phyloP scores from a whole-genome alignment of 164 flowering plant species.

The Liriodendron chinense region DNA sequence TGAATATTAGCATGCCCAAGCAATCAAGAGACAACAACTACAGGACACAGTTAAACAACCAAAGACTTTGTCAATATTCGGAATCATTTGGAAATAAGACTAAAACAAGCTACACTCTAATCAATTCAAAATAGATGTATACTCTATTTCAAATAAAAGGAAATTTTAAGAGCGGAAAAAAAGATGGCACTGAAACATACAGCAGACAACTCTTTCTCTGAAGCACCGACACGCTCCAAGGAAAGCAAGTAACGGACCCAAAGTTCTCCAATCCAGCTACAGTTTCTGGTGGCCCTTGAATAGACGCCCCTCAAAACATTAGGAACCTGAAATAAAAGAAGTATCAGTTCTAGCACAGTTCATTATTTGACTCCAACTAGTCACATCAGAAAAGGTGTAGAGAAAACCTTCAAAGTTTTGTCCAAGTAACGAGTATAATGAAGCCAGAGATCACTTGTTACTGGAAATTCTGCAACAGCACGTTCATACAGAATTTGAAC shows the following conservation, averaged over 20 bases:
- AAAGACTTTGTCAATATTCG: too few species aligned
- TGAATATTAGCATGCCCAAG: background rate
- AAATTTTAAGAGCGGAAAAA: background rate
- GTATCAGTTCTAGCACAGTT: background rate
- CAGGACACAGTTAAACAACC: too few species aligned
- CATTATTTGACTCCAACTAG: background rate
- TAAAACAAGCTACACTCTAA: background rate
- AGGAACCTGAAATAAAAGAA: conserved; percentile 47
- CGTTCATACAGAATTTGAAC: conserved; percentile 88
- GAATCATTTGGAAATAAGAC: too few species aligned
- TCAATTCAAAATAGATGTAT: background rate
- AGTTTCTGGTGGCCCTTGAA: conserved; percentile 76
- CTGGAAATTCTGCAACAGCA: conserved; percentile 77
- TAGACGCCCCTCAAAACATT: conserved; percentile 48
- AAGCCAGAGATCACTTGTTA: conserved; percentile 86
- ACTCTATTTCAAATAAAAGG: background rate
- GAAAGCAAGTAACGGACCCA: conserved; percentile 81
- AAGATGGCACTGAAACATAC: conserved; percentile 40
- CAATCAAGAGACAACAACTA: conserved; percentile 1
- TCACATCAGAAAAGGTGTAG: conserved; percentile 1
- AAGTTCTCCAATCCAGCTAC: conserved; percentile 87
- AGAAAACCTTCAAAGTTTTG: conserved; percentile 71
- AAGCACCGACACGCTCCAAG: conserved; percentile 65
- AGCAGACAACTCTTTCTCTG: conserved; percentile 62
- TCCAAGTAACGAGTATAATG: conserved; percentile 77